Percentiles rank a stretch among this genome's conserved stretches.
Conservation (phyloP, 78 protist species). For the Dictyostelium firmibasis region DNA sequence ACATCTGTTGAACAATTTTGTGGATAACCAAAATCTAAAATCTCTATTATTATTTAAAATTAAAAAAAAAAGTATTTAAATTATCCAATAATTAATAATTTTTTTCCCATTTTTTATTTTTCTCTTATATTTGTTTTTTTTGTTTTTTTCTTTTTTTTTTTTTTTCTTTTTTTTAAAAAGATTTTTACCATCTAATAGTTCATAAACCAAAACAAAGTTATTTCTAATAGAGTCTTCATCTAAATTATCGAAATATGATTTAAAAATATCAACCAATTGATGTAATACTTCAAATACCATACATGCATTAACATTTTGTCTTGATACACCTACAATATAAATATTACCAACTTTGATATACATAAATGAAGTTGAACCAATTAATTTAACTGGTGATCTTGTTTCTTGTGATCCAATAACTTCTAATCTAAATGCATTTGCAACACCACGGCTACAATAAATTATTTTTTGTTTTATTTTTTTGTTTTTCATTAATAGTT, state of each 20-base stretch:
- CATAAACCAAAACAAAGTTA: slow-evolving; percentile 92
- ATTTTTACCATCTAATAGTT: slow-evolving; percentile 94
- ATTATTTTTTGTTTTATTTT: not conserved
- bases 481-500: not conserved
- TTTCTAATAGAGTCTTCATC: slow-evolving; percentile 90
- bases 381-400: slow-evolving; percentile 87
- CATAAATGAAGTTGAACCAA: slow-evolving; percentile 91
- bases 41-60: slow-evolving; percentile 69
- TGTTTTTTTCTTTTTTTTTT: no score
- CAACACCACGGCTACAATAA: slow-evolving; percentile 82
- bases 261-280: slow-evolving; percentile 81
- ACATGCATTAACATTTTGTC: slow-evolving; percentile 92
- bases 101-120: no score
- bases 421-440: slow-evolving; percentile 88
- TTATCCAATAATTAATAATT: not conserved
- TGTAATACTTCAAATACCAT: slow-evolving; percentile 92
- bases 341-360: slow-evolving; percentile 85
- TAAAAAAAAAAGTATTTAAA: slow-evolving; percentile 33
- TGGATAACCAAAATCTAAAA: slow-evolving; percentile 97
- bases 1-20: slow-evolving; percentile 88
- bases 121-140: no score
- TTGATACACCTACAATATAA: slow-evolving; percentile 92
- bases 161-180: no score
- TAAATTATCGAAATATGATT: slow-evolving; percentile 87
- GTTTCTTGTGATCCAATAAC: slow-evolving; percentile 82